These are phyloP conservation scores for Starmera quercuum DNA, from an alignment of 805 yeast species.

Conservation along the genomic window DNA sequence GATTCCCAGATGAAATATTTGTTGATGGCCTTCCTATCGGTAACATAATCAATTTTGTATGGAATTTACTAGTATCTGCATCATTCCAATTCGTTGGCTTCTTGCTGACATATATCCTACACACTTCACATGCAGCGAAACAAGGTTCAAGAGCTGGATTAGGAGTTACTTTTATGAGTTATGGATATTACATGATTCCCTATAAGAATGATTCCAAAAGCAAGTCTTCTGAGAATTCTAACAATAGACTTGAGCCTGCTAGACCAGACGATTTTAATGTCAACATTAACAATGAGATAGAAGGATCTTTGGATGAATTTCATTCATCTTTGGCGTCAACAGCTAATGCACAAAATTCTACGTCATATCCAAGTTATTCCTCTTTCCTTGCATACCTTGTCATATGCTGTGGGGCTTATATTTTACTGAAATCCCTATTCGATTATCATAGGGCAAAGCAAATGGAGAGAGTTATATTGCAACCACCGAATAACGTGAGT, in stretches of 20 bases:
- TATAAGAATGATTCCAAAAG: constrained; percentile 22
- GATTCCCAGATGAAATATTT: constrained; percentile 75
- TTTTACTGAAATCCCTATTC: constrained; percentile 57
- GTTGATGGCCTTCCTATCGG: constrained; percentile 97
- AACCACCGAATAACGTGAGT: constrained; percentile 29
- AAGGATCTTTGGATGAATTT: constrained; percentile 19
- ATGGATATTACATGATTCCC: constrained; percentile 55
- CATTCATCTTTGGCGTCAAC: constrained; percentile 14
- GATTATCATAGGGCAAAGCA: constrained; percentile 72
- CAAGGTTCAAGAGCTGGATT: constrained; percentile 92
- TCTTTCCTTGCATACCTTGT: constrained; percentile 57
- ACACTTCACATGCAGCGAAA: constrained; percentile 95
- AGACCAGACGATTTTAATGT: constrained; percentile 54
- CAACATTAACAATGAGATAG: constrained; percentile 17
- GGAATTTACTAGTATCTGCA: constrained; percentile 87
- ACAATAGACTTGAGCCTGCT: constrained; percentile 39
- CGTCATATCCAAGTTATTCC: constrained; percentile 11
- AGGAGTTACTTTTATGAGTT: constrained; percentile 73
- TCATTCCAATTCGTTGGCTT: constrained; percentile 94
- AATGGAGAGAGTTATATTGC: constrained; percentile 58
- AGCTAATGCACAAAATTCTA: constrained; percentile 1
- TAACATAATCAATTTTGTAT: constrained; percentile 73
- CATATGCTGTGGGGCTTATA: constrained; percentile 59
- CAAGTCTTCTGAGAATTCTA: constrained; percentile 12
- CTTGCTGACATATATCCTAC: constrained; percentile 79